phyloP scores from a whole-genome alignment of 192 early-diverging fungal genomes.

The Linnemannia zychae region DNA sequence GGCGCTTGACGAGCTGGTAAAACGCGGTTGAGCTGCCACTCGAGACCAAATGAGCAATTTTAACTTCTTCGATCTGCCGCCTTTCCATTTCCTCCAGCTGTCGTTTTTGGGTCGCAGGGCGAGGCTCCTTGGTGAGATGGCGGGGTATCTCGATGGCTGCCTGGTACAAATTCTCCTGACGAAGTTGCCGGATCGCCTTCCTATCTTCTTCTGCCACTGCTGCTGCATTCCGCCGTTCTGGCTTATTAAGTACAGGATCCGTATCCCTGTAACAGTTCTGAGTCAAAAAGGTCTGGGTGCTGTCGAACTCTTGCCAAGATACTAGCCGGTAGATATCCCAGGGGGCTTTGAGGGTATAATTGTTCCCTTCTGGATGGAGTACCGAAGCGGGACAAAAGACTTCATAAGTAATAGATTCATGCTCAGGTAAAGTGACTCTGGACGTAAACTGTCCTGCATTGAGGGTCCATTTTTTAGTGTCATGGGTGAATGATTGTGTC shows the following conservation, averaged over 20 bases:
- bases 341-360: neutral
- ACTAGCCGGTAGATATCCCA: constrained; percentile 31
- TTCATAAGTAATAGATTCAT: constrained; percentile 12
- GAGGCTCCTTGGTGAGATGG: constrained; percentile 4
- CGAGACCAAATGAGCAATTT: constrained; percentile 14
- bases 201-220: no score
- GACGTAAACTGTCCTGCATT: constrained; percentile 16
- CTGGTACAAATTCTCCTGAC: neutral
- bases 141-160: constrained; percentile 7
- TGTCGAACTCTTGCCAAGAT: constrained; percentile 30
- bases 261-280: constrained; percentile 29
- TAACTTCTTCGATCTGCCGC: neutral
- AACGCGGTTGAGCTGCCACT: constrained; percentile 40
- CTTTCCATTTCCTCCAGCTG: neutral
- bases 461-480: neutral
- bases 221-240: no score
- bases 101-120: neutral
- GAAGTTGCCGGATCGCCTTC: no score
- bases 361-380: constrained; percentile 3
- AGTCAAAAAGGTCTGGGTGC: constrained; percentile 18
- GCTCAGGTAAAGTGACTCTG: constrained; percentile 28
- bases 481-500: neutral
- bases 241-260: no score
- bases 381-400: constrained; percentile 19
- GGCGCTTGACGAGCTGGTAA: constrained; percentile 36